Percentiles rank a stretch among this genome's conserved stretches.
Evolutionary conservation across 352 stramenopile genomes (phyloP).

Genomic region (Thalassiosira hispida): DNA sequence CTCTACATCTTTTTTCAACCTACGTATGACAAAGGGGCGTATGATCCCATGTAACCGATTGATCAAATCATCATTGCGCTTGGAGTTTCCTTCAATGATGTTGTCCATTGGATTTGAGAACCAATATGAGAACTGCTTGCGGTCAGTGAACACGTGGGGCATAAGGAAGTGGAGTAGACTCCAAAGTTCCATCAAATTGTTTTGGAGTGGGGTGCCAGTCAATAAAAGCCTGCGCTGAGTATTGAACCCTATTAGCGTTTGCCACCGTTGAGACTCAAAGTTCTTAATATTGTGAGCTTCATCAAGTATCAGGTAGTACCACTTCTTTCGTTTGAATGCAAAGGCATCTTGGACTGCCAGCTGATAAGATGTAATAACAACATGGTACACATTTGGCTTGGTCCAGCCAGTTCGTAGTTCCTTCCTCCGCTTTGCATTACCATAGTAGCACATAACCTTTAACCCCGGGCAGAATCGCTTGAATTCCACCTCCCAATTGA

Average conservation of each 20-base stretch:
- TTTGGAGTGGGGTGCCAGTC: conserved; percentile 97
- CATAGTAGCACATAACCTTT: conserved; percentile 99
- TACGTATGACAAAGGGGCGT: conserved; percentile 95
- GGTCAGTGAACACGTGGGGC: conserved; percentile 94
- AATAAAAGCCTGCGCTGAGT: conserved; percentile 91
- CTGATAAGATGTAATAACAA: conserved; percentile 99
- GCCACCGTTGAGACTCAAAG: conserved; percentile 97
- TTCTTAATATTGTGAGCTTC: conserved; percentile 99
- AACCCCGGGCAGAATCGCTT: conserved; percentile 96
- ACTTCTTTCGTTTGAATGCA: conserved; percentile 98
- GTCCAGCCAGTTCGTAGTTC: conserved; percentile 93
- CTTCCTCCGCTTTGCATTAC: conserved; percentile 94
- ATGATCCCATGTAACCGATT: conserved; percentile 96
- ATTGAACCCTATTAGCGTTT: conserved; percentile 98
- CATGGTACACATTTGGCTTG: conserved; percentile 93
- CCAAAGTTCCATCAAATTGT: conserved; percentile 98
- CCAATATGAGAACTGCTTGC: conserved; percentile 97
- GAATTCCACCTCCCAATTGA: conserved; percentile 99
- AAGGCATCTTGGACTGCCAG: conserved; percentile 96
- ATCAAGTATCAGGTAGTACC: conserved; percentile 99
- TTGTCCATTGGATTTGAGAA: conserved; percentile 95
- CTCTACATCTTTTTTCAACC: conserved; percentile 97
- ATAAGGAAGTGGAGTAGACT: conserved; percentile 98
- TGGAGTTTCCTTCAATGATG: conserved; percentile 87
- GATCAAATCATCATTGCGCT: conserved; percentile 91